Evolutionary conservation across 2,329 filamentous ascomycete genomes (phyloP).

Genomic region (Fusarium sp.): DNA sequence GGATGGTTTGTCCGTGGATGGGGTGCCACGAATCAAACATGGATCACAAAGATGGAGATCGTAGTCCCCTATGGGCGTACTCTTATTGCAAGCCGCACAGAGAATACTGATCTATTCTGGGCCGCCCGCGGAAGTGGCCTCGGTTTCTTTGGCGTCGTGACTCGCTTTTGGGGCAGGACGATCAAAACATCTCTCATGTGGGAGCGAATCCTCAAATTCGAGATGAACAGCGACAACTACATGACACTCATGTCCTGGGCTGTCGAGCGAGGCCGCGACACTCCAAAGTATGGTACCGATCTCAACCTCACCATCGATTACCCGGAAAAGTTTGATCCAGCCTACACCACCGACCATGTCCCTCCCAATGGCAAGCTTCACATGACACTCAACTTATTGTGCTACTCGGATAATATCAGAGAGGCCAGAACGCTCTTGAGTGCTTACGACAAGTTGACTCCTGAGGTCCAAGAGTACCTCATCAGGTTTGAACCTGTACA

Average conservation of each 20-base stretch:
- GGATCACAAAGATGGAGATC: conserved; percentile 20
- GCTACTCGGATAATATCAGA: conserved; percentile 9
- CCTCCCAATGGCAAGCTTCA: conserved; percentile 10
- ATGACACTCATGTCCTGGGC: conserved; percentile 20
- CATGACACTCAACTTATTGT: conserved; percentile 17
- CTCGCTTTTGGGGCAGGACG: conserved; percentile 16
- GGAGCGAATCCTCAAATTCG: conserved; percentile 19
- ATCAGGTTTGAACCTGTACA: conserved; percentile 18
- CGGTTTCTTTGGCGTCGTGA: conserved; percentile 16
- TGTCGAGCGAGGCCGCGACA: conserved; percentile 20
- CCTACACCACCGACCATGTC: conserved; percentile 9
- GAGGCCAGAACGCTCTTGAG: conserved; percentile 16
- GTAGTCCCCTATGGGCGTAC: conserved; percentile 16
- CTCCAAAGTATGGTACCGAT: conserved; percentile 20
- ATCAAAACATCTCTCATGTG: conserved; percentile 19
- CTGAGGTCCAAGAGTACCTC: conserved; percentile 9
- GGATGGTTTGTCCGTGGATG: conserved; percentile 20
- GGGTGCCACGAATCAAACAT: conserved; percentile 19
- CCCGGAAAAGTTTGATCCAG: conserved; percentile 17
- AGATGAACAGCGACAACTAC: conserved; percentile 22
- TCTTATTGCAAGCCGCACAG: conserved; percentile 14
- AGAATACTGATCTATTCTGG: conserved; percentile 20
- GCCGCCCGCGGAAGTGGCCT: conserved; percentile 13
- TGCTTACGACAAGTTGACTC: conserved; percentile 17
- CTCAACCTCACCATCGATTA: conserved; percentile 23